Conservation (phyloP, 1,284 basidiomycete genomes). For the Ceratobasidium papillatum region DNA sequence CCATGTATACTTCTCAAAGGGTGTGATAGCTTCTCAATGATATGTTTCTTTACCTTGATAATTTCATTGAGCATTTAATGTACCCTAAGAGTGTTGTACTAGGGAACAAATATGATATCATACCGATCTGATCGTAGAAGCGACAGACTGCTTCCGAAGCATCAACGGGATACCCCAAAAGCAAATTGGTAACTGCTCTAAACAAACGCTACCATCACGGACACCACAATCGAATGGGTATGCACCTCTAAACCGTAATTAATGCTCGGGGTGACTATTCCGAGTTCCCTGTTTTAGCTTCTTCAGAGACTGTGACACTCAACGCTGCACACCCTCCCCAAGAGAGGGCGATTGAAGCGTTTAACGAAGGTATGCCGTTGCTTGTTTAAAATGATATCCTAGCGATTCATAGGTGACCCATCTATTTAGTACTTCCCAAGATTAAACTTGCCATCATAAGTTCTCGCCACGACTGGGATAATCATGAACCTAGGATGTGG, state of each 20-base stretch:
- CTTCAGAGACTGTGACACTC: constrained; percentile 63
- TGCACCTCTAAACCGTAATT: background rate
- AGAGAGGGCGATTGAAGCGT: constrained; percentile 68
- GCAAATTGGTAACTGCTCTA: background rate
- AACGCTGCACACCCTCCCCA: constrained; percentile 67
- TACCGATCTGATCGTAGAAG: background rate
- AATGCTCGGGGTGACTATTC: background rate
- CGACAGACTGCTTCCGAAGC: background rate
- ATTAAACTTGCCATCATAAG: constrained; percentile 71
- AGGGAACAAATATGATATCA: background rate
- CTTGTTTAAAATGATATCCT: background rate
- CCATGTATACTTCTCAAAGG: too few species aligned
- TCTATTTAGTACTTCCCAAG: constrained; percentile 54
- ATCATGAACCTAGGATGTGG: constrained; percentile 49
- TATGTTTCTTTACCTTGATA: too few species aligned
- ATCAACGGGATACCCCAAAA: background rate
- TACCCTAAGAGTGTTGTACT: background rate
- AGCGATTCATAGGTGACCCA: too few species aligned
- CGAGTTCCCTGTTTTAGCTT: constrained; percentile 57
- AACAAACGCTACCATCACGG: background rate
- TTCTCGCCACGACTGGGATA: constrained; percentile 73
- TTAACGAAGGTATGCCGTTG: constrained; percentile 51
- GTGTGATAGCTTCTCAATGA: too few species aligned
- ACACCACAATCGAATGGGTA: constrained; percentile 1
- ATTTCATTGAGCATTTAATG: too few species aligned